A percentile compares a stretch with the other conserved stretches of the same genome.
Conservation (phyloP, 768 basidiomycete genomes). For the Tylopilus intermedius region DNA sequence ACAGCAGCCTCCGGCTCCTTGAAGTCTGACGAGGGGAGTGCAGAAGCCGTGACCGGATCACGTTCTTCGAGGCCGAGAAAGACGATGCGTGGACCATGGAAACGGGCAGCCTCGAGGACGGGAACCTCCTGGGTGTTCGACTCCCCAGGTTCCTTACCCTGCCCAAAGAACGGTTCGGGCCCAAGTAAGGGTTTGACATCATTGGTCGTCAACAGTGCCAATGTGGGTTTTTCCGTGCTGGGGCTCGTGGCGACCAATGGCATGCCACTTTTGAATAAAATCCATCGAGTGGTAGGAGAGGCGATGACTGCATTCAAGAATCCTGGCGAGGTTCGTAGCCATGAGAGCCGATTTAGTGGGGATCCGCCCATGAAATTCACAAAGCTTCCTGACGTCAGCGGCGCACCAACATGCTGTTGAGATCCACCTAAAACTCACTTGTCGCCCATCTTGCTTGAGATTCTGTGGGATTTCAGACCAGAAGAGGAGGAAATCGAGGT, state of each 20-base stretch:
- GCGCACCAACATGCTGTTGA: background rate
- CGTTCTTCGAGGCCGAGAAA: constrained; percentile 78
- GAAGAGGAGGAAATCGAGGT: background rate
- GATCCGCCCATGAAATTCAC: constrained; percentile 56
- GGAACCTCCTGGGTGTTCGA: constrained; percentile 21
- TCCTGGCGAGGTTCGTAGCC: constrained; percentile 67
- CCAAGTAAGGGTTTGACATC: constrained; percentile 67
- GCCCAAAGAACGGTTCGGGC: constrained; percentile 63
- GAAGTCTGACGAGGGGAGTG: constrained; percentile 65
- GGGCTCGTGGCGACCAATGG: constrained; percentile 49
- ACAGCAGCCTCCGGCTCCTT: constrained; percentile 49
- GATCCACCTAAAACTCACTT: constrained; percentile 21
- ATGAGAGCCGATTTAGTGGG: constrained; percentile 75
- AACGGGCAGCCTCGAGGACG: constrained; percentile 51
- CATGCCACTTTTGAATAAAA: constrained; percentile 70
- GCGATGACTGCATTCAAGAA: constrained; percentile 71
- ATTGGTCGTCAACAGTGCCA: constrained; percentile 54
- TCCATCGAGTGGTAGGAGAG: constrained; percentile 63
- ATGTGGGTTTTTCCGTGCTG: constrained; percentile 30
- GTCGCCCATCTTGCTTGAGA: constrained; percentile 27
- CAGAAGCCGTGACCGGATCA: constrained; percentile 37
- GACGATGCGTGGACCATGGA: constrained; percentile 57
- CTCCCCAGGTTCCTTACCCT: constrained; percentile 48
- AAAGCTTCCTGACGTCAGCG: constrained; percentile 30
- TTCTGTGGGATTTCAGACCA: background rate